A percentile compares a stretch with the other conserved stretches of the same genome.
These are phyloP conservation scores for Diaporthe australafricana DNA, from an alignment of 2,329 filamentous ascomycete genomes.

Conservation along the genomic window DNA sequence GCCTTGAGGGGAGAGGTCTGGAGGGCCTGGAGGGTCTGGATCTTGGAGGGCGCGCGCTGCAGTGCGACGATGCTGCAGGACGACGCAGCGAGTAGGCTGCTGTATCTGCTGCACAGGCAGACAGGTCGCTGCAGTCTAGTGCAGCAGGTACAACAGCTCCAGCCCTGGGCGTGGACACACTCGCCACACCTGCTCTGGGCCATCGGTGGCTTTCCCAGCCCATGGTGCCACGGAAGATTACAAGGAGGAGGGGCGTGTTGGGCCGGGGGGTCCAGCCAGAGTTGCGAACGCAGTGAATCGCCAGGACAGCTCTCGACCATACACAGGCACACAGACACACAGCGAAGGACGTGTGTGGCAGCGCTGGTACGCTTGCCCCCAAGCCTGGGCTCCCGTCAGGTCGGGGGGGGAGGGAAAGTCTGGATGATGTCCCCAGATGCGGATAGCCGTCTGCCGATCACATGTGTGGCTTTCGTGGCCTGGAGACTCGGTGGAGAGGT, in stretches of 20 bases:
- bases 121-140: background rate
- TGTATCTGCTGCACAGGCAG: background rate
- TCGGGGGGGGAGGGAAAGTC: background rate
- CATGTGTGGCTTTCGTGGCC: background rate
- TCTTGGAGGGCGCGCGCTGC: background rate
- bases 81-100: background rate
- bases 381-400: slow-evolving; percentile 9
- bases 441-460: slow-evolving; percentile 23
- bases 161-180: slow-evolving; percentile 10
- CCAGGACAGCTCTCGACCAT: slow-evolving; percentile 2
- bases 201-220: slow-evolving; percentile 27
- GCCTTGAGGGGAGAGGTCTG: background rate
- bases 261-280: background rate
- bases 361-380: background rate
- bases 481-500: background rate
- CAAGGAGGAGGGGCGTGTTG: slow-evolving; percentile 2
- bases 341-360: background rate
- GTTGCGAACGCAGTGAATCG: slow-evolving; percentile 7
- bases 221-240: background rate
- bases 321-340: too few relatives aligned
- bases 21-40: background rate
- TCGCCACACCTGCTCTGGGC: slow-evolving; percentile 36
- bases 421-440: slow-evolving; percentile 10
- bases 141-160: slow-evolving; percentile 29
- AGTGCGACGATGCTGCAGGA: background rate